These are phyloP conservation scores for Catharanthus roseus DNA, from an alignment of 257 asterid genomes.

Conservation along the genomic window DNA sequence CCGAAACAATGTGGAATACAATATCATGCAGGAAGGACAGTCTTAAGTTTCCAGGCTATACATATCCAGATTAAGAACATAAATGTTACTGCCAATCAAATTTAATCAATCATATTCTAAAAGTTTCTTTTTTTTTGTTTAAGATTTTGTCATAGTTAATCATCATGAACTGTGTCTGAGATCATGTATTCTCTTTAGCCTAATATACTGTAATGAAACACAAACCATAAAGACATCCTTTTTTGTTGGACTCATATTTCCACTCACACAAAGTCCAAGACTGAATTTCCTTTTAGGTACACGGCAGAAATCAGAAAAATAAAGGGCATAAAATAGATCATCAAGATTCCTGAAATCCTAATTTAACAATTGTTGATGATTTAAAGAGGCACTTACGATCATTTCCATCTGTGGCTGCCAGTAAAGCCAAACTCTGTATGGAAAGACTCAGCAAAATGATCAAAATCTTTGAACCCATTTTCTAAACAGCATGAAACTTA, in stretches of 20 bases:
- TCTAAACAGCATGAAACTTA: constrained; percentile 15
- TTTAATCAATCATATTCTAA: not conserved
- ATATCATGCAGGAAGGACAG: not conserved
- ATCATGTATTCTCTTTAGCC: not conserved
- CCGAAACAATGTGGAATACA: not conserved
- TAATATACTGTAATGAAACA: not conserved
- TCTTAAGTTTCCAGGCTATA: not conserved
- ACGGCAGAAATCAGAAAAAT: not conserved
- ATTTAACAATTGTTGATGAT: no score
- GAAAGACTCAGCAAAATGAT: constrained; percentile 32
- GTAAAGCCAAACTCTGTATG: constrained; percentile 25
- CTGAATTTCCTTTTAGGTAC: not conserved
- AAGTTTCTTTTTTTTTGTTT: not conserved
- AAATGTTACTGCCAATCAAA: not conserved
- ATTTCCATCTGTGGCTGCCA: constrained; percentile 35
- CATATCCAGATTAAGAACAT: not conserved
- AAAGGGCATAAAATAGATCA: not conserved
- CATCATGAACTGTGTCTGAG: not conserved
- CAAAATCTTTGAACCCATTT: constrained; percentile 36
- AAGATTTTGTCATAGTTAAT: not conserved
- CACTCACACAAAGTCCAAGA: not conserved
- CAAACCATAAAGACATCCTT: not conserved
- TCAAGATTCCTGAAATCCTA: not conserved
- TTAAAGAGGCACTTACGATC: constrained; percentile 44
- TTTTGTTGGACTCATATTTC: not conserved